Base-by-base conservation (phyloP, 441 rosid species). In the Gossypium davidsonii region DNA sequence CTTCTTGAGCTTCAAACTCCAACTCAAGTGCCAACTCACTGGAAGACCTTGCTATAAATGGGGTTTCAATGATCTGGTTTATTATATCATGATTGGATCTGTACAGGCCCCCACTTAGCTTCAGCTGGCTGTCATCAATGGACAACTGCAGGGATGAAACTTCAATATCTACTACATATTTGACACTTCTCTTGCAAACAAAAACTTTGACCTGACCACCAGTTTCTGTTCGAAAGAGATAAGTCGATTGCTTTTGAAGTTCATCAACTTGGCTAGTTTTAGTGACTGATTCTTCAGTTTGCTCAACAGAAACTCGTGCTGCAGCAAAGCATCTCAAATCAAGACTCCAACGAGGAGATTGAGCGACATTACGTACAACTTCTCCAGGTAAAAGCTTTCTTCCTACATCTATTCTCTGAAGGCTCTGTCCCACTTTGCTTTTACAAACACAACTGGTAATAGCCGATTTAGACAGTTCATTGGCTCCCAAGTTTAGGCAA, bases 101-200 rank as follows among this genome's bases (percentile, higher is more conserved):
- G 76, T 83, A 85, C 11, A 92, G 83, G 26, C 91, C 96, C 94
- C 94, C 87, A 72, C 81, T 72, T 55, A 91, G 83, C 74, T 83
- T 72, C 78, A 91, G 80, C 39, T 70, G 79, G 72, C 80, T 73
- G 64, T 79, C 77, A 63, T 72, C 61, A 44, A 76, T 20, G 57
- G 69, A 51, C 59, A 84, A 52, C 72, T 82, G 87, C 80, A 79
- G 61, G 46, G 87, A 87, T 18, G 90, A 87, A 73, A 88, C 91
- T 76, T 90, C 88, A 66, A 94, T 74, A 73, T 51, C 66, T 25
- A 90, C 91, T 0, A 61, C 83, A 78, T 85, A 87, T 65, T 81
- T 86, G 60, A n/a, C 80, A 76, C 78, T 83, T 79, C 70, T 85
- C 88, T 80, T 85, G 66, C 83, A 76, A 71, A 89, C 83, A 72